Conservation (phyloP, 2,329 filamentous ascomycete genomes). For the Apiospora koreana region DNA sequence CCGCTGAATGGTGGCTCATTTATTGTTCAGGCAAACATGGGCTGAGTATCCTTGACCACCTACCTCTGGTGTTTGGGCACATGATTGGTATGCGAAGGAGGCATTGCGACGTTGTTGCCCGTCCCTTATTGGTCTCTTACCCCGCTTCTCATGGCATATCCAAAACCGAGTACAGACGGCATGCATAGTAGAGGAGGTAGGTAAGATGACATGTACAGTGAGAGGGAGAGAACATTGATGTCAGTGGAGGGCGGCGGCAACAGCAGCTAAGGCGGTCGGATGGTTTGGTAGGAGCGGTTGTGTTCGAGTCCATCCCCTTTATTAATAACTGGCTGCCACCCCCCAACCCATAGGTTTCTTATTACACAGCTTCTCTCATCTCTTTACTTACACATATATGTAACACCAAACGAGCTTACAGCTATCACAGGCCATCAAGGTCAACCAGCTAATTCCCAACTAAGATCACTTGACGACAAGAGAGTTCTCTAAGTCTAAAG, state of each 20-base stretch:
- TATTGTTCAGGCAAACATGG: not conserved
- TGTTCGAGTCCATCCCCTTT: not conserved
- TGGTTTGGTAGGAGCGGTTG: not conserved
- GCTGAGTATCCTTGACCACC: not conserved
- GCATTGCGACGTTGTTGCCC: not conserved
- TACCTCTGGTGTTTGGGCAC: not conserved
- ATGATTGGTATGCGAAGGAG: not conserved
- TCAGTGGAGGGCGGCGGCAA: not conserved
- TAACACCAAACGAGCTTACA: not conserved
- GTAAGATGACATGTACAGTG: not conserved
- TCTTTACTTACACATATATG: not conserved
- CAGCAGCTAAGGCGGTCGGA: not conserved
- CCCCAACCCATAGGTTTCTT: not conserved
- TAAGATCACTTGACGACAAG: slow-evolving; percentile 17
- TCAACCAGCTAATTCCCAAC: slow-evolving; percentile 17
- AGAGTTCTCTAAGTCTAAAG: not conserved
- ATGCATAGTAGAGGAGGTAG: not conserved
- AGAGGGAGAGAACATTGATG: not conserved
- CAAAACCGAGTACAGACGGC: not conserved
- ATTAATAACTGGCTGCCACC: not conserved
- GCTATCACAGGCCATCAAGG: not conserved
- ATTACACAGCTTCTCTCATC: not conserved
- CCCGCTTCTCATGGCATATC: not conserved
- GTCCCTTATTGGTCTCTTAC: not conserved
- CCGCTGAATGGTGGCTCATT: slow-evolving; percentile 3